Evolutionary conservation across 805 yeast genomes (phyloP).

Genomic region (Pichia kluyveri): DNA sequence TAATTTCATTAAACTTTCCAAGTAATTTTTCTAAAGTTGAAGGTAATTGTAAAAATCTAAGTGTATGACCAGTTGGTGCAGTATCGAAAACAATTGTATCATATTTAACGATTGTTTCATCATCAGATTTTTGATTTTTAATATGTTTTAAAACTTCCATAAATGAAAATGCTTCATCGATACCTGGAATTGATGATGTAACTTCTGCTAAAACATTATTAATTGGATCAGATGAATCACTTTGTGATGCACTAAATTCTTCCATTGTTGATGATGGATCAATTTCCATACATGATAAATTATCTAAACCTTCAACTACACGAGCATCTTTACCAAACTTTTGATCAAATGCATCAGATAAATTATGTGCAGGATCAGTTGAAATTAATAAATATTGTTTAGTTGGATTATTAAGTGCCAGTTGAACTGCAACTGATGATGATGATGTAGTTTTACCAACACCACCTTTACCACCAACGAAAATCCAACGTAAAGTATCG

Average conservation of each 20-base stretch:
- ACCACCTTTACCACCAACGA: slow-evolving; percentile 99
- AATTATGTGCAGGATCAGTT: slow-evolving; percentile 97
- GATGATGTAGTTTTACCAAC: slow-evolving; percentile 98
- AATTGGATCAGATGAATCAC: slow-evolving; percentile 55
- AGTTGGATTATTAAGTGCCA: slow-evolving; percentile 71
- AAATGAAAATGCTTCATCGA: slow-evolving; percentile 94
- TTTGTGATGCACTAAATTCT: slow-evolving; percentile 47
- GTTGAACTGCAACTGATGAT: slow-evolving; percentile 88
- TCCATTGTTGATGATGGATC: slow-evolving; percentile 92
- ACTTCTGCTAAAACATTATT: slow-evolving; percentile 76
- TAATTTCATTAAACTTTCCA: slow-evolving; percentile 77
- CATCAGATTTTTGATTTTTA: slow-evolving; percentile 49
- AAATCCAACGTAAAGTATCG: slow-evolving; percentile 84
- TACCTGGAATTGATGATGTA: slow-evolving; percentile 95
- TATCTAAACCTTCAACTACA: slow-evolving; percentile 78
- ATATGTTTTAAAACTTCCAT: slow-evolving; percentile 98
- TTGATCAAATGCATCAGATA: slow-evolving; percentile 97
- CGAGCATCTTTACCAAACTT: slow-evolving; percentile 97
- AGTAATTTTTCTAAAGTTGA: slow-evolving; percentile 82
- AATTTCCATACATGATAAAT: slow-evolving; percentile 95
- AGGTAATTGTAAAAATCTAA: slow-evolving; percentile 91
- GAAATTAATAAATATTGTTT: slow-evolving; percentile 85
- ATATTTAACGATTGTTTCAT: slow-evolving; percentile 37
- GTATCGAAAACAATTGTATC: slow-evolving; percentile 95
- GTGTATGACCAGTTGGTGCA: slow-evolving; percentile 99